Evolutionary conservation across 1,284 basidiomycete genomes (phyloP), one percentile per base, ranked within the genome.

Genomic region (Sporisorium iseilematis-ciliati): DNA sequence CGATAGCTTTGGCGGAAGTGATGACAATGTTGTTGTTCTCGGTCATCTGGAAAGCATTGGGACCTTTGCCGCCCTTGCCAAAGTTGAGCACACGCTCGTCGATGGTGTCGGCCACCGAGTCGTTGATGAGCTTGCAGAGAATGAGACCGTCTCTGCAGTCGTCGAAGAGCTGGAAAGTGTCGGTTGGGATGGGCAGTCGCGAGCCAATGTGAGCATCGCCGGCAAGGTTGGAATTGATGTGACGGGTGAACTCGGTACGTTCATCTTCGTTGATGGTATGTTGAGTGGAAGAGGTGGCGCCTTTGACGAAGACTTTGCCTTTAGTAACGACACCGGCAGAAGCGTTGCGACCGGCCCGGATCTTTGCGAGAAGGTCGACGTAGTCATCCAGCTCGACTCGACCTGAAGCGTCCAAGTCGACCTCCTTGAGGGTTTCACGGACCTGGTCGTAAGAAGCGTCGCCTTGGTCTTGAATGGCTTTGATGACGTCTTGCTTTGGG

Each of bases 21-120:
- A 99, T 97, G 85, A 99, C 96, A 81, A 99, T 96, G 87, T 98
- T 99, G 89, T 99, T 98, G 89, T 99, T 99, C 86, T 99, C 96
- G 0, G 96, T 98, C 86, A 97, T 97, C 85, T 98, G 95, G 90
- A 99, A 99, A 94, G 97, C 65, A 95, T 90, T 21, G 90, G 90
- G 79, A 73, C 84, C 84, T 76, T 88, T 88, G 46, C 86, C 87
- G 18, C 68, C 84, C 25, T 85, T 84, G 56, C 80, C 82, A 42
- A 76, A 69, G 89, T 99, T 99, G 79, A 99, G 89, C 5, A 98
- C 96, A 89, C 96, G 95, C 79, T 92, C 93, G 87, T 99, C 96
- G 87, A 99, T 99, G 8, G 96, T 99, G 86, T 99, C 96, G 21
- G 96, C 94, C 2, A 99, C 96, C 35, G 96, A 96, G 87, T 98